Evolutionary conservation across 495 filamentous ascomycete species (phyloP).

Genomic region (Aspergillus panamensis): DNA sequence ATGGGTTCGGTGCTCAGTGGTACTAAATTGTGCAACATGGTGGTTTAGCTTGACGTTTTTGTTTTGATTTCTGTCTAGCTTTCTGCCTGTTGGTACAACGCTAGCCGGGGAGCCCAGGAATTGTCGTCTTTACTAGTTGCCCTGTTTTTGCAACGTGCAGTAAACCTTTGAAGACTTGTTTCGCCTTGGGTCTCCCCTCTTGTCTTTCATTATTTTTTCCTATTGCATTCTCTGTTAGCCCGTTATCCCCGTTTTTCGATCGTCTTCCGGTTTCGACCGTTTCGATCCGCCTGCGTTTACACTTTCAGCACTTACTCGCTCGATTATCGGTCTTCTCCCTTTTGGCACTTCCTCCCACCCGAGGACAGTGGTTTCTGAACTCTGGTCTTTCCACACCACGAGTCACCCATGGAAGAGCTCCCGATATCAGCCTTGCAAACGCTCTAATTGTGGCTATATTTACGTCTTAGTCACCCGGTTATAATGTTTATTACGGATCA

Average conservation of each 20-base stretch:
- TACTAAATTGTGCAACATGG: constrained; percentile 51
- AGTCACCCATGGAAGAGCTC: constrained; percentile 2
- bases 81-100: constrained; percentile 32
- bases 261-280: constrained; percentile 35
- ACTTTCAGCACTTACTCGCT: constrained; percentile 20
- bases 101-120: constrained; percentile 36
- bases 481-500: constrained; percentile 18
- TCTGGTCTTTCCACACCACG: not conserved
- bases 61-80: constrained; percentile 24
- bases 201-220: constrained; percentile 29
- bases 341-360: constrained; percentile 12
- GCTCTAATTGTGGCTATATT: constrained; percentile 40
- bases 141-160: constrained; percentile 31
- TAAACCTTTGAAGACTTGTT: constrained; percentile 41
- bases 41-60: constrained; percentile 29
- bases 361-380: not conserved
- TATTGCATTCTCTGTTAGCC: constrained; percentile 37
- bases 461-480: constrained; percentile 31
- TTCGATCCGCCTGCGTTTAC: constrained; percentile 31
- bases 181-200: constrained; percentile 37
- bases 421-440: constrained; percentile 30
- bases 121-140: constrained; percentile 29
- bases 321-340: constrained; percentile 11
- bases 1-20: constrained; percentile 57
- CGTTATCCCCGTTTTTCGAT: constrained; percentile 38